Base-by-base conservation (phyloP, 352 stramenopile species). In the Aphanomyces stellatus region DNA sequence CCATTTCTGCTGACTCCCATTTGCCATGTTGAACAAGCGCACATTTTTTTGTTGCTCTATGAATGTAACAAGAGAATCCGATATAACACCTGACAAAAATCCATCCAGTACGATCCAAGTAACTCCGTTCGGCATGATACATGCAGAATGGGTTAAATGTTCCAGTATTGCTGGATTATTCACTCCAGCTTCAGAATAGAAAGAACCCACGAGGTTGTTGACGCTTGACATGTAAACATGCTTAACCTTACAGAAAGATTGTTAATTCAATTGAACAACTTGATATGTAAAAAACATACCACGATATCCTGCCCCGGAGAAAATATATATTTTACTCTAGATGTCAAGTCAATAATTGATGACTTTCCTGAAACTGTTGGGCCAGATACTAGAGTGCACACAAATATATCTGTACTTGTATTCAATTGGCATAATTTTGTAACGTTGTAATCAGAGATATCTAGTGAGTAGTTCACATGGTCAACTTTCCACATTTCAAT, bases 351-450 rank as follows among this genome's bases (percentile, higher is more conserved):
- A 13, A 67, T 17, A 2, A 67, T 3, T 15, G 46, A 37, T n/a
- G 60, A 46, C 34, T 67, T 67, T 19, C 60, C 42, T 2, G 41
- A 42, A 10, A 42, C 27, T 13, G 60, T 1, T 19, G 60, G 28
- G 5, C 60, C 60, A 27, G 41, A 67, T 27, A 67, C n/a, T 7
- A 67, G 7, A 10, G 60, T 59, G 42, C 60, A 67, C 17, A 57
- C n/a, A n/a, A 30, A 60, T 7, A 41, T 22, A 8, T 42, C 27
- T 3, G 46, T 60, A n/a, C 4, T 67, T 2, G 33, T 4, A 10
- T 33, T 25, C 5, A 67, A 40, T 41, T 67, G 60, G 25, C 13
- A 2, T 13, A 60, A 8, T 28, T 67, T 67, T 11, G 11, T 24
- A 19, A 28, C 27, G 2, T 25, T 10, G 43, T 67, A 67, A n/a